phyloP scores from a whole-genome alignment of 164 flowering plant species.

The Vitis amurensis region DNA sequence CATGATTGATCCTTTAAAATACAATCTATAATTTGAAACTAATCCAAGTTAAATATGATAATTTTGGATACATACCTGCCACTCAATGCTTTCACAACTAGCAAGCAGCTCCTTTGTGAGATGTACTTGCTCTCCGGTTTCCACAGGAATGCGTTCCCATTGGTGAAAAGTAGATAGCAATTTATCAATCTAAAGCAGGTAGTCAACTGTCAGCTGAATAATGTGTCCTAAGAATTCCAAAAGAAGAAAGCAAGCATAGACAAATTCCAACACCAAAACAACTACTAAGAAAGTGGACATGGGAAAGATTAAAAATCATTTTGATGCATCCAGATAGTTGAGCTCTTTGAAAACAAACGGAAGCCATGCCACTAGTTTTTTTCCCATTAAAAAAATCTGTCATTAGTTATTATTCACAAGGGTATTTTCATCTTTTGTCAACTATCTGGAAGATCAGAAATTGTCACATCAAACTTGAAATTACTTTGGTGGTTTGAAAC shows the following conservation, averaged over 20 bases:
- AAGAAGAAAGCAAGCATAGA: neutral
- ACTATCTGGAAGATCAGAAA: too few relatives aligned
- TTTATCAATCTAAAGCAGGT: constrained; percentile 68
- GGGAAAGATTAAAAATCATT: too few relatives aligned
- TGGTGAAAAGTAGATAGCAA: constrained; percentile 65
- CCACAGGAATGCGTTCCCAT: constrained; percentile 66
- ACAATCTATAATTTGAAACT: neutral
- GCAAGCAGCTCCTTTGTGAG: constrained; percentile 68
- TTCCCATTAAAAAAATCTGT: too few relatives aligned
- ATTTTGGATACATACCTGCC: constrained; percentile 69
- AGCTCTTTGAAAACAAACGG: too few relatives aligned
- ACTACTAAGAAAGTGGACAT: too few relatives aligned
- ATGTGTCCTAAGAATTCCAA: neutral
- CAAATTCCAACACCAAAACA: constrained; percentile 4
- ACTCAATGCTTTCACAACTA: constrained; percentile 82
- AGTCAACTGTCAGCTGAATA: neutral
- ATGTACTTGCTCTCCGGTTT: constrained; percentile 49
- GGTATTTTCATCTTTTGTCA: too few relatives aligned
- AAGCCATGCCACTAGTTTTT: too few relatives aligned
- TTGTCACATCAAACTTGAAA: too few relatives aligned
- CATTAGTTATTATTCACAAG: too few relatives aligned
- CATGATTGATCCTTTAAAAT: neutral
- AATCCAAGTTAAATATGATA: neutral
- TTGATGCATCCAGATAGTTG: too few relatives aligned
- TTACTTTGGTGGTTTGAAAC: too few relatives aligned